Evolutionary conservation across 2,329 filamentous ascomycete genomes (phyloP).

Genomic region (Aureobasidium namibiae): DNA sequence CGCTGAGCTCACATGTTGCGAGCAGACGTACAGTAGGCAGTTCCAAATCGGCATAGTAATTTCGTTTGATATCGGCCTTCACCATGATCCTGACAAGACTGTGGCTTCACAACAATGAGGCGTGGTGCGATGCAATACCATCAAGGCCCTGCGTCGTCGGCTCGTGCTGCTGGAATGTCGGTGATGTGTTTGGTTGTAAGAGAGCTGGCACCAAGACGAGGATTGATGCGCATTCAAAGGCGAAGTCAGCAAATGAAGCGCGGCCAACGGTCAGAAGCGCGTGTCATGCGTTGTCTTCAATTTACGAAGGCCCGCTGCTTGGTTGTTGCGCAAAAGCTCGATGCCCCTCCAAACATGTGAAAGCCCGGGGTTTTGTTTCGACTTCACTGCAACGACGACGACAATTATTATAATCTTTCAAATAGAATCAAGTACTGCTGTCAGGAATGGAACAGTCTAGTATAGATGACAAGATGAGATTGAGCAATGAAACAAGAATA

Average conservation of each 20-base stretch:
- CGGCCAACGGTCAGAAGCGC: neutral
- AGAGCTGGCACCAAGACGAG: neutral
- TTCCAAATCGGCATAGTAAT: constrained; percentile 82
- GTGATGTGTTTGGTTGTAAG: neutral
- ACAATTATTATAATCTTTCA: neutral
- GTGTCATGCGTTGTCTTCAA: constrained; percentile 6
- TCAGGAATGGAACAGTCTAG: no score
- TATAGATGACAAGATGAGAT: no score
- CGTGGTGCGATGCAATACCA: constrained; percentile 1
- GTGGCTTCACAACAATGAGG: neutral
- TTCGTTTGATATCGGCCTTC: constrained; percentile 37
- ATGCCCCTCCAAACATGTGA: constrained; percentile 12
- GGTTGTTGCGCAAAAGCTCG: constrained; percentile 10
- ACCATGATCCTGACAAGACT: constrained; percentile 23
- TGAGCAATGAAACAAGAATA: neutral
- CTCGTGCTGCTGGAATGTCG: neutral
- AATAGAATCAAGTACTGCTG: no score
- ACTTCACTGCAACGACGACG: neutral
- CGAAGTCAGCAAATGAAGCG: neutral
- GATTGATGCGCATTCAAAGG: neutral
- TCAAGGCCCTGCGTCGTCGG: neutral
- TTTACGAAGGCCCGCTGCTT: neutral
- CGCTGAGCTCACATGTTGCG: neutral
- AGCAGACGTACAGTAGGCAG: constrained; percentile 39
- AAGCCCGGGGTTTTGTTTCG: constrained; percentile 5